Evolutionary conservation across 1,284 basidiomycete genomes (phyloP).

Genomic region (Cryptococcus neoformans): DNA sequence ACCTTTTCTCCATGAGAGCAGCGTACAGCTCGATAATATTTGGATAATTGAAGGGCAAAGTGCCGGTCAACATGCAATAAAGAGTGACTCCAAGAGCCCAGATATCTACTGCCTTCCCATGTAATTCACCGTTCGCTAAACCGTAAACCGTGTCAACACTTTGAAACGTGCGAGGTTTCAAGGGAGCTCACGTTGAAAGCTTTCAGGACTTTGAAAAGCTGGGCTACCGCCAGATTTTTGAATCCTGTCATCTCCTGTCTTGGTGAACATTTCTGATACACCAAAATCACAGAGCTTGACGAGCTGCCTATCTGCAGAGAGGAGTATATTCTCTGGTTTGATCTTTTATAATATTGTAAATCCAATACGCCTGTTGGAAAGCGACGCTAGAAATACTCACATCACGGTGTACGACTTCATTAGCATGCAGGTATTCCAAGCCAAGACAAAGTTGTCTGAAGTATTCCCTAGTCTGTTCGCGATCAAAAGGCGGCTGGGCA

Average conservation of each 20-base stretch:
- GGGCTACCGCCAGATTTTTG: conserved; percentile 54
- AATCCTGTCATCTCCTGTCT: conserved; percentile 50
- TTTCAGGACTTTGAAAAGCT: conserved; percentile 58
- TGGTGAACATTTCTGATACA: conserved; percentile 56
- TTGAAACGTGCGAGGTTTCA: no score
- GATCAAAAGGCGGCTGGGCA: conserved; percentile 34
- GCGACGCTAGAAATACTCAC: conserved; percentile 21
- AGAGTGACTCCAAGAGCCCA: conserved; percentile 58
- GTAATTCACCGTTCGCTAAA: conserved; percentile 24
- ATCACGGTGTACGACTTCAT: conserved; percentile 55
- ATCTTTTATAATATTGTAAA: conserved; percentile 28
- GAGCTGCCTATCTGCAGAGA: conserved; percentile 50
- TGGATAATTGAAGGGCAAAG: conserved; percentile 53
- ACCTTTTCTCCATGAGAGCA: conserved; percentile 52
- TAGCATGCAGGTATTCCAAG: conserved; percentile 56
- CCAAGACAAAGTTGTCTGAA: conserved; percentile 56
- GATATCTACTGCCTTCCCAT: conserved; percentile 55
- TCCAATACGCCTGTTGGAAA: neutral
- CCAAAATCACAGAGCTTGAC: conserved; percentile 60
- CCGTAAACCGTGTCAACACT: no score
- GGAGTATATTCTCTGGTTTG: conserved; percentile 57
- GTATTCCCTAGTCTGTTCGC: conserved; percentile 46
- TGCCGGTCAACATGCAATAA: conserved; percentile 56
- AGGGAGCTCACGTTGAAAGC: conserved; percentile 31
- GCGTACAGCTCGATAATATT: conserved; percentile 54